Evolutionary conservation across 1,284 basidiomycete species (phyloP).

Genomic region (Fomitopsis betulina): DNA sequence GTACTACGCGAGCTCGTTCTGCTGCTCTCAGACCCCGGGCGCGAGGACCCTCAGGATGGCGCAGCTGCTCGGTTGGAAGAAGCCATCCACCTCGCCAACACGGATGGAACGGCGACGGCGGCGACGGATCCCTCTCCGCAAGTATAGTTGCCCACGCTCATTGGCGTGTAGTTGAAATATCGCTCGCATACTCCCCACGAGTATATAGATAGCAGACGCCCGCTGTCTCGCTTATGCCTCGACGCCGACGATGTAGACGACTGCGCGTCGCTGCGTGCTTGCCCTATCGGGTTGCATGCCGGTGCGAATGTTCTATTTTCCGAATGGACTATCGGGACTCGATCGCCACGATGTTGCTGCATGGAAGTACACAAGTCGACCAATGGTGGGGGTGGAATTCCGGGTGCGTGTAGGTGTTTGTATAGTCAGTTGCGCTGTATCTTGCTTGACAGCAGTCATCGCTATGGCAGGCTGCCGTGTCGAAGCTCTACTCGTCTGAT

Average conservation of each 20-base stretch:
- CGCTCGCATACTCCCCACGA: background rate
- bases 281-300: too few relatives aligned
- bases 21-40: background rate
- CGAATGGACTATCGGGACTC: too few relatives aligned
- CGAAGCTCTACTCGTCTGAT: background rate
- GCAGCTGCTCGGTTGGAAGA: background rate
- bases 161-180: background rate
- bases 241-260: too few relatives aligned
- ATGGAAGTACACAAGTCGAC: background rate
- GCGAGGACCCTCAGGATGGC: background rate
- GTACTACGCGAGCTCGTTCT: conserved; percentile 1
- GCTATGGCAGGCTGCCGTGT: background rate
- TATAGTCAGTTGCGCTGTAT: background rate
- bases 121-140: background rate
- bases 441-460: background rate
- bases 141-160: background rate
- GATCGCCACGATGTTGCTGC: too few relatives aligned
- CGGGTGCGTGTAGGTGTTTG: background rate
- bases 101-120: too few relatives aligned
- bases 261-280: too few relatives aligned
- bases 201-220: background rate
- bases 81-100: background rate
- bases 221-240: background rate
- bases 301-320: too few relatives aligned
- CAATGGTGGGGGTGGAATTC: background rate